A percentile compares a stretch with the other conserved stretches of the same genome.
Conservation (phyloP, 768 basidiomycete genomes). For the Lentinula detonsa region DNA sequence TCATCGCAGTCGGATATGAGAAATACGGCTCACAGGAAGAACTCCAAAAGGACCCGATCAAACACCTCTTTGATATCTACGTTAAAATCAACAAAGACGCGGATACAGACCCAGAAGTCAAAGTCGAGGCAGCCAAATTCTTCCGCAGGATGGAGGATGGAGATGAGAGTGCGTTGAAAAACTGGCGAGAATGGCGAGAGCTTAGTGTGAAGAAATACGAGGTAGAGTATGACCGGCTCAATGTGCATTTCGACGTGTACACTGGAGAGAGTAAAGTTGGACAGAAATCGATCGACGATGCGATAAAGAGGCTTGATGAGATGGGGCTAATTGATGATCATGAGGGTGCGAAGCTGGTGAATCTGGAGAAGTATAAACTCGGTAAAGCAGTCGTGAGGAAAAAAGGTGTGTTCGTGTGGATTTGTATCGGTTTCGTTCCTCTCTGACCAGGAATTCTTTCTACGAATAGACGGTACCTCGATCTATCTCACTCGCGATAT, state of each 20-base stretch:
- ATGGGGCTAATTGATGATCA: slow-evolving; percentile 71
- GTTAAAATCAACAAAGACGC: slow-evolving; percentile 91
- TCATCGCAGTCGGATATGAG: slow-evolving; percentile 88
- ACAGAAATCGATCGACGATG: slow-evolving; percentile 66
- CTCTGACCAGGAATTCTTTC: background rate
- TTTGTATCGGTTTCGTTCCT: background rate
- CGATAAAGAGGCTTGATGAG: slow-evolving; percentile 60
- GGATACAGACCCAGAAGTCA: slow-evolving; percentile 63
- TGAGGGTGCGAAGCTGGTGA: slow-evolving; percentile 80
- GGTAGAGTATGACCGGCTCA: slow-evolving; percentile 82
- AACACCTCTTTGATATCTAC: slow-evolving; percentile 91
- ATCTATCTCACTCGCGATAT: slow-evolving; percentile 96
- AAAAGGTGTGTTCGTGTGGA: slow-evolving; percentile 43
- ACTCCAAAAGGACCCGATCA: slow-evolving; percentile 85
- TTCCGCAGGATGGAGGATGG: slow-evolving; percentile 97
- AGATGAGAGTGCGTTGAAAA: slow-evolving; percentile 72
- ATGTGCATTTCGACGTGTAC: slow-evolving; percentile 89
- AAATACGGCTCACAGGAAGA: slow-evolving; percentile 85
- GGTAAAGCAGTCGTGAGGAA: slow-evolving; percentile 89
- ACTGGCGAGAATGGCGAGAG: slow-evolving; percentile 93
- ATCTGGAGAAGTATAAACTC: slow-evolving; percentile 86
- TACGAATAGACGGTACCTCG: slow-evolving; percentile 72
- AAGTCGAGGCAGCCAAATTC: slow-evolving; percentile 72
- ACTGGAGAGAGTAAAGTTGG: slow-evolving; percentile 84
- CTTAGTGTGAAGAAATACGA: slow-evolving; percentile 86